These are phyloP conservation scores for Mucor velutinosus DNA, from an alignment of 371 early-diverging fungal genomes.

Conservation along the genomic window DNA sequence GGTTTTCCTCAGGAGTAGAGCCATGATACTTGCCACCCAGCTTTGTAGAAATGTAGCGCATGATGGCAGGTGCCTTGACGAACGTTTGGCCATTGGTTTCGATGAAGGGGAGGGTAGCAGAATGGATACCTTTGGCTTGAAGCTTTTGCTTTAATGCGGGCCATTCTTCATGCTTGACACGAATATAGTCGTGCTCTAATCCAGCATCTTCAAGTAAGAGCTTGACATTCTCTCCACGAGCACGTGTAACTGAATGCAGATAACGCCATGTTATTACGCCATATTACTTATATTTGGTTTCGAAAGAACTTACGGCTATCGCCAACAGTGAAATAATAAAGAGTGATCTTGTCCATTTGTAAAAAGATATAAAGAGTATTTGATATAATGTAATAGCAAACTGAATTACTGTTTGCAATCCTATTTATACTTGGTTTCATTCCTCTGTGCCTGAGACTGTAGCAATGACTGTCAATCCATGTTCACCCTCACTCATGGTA, in stretches of 20 bases:
- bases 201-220: constrained; percentile 24
- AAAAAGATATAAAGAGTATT: not conserved
- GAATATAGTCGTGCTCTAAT: constrained; percentile 28
- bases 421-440: not conserved
- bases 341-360: constrained; percentile 16
- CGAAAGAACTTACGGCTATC: constrained; percentile 1
- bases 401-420: not conserved
- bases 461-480: too few species aligned
- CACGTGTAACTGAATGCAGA: constrained; percentile 12
- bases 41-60: constrained; percentile 31
- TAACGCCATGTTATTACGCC: not conserved
- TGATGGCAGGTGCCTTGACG: constrained; percentile 20
- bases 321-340: constrained; percentile 8
- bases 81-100: constrained; percentile 19
- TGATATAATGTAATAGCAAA: not conserved
- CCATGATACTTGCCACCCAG: constrained; percentile 27
- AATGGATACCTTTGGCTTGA: constrained; percentile 3
- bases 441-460: too few species aligned
- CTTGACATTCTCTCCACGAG: constrained; percentile 26
- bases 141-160: constrained; percentile 11
- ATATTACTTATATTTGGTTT: not conserved
- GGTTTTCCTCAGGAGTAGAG: constrained; percentile 20
- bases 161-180: constrained; percentile 1
- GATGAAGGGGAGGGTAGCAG: constrained; percentile 24
- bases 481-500: too few species aligned